Conservation (phyloP, 176 grass and related monocot species). For the Chrysopogon serrulatus region DNA sequence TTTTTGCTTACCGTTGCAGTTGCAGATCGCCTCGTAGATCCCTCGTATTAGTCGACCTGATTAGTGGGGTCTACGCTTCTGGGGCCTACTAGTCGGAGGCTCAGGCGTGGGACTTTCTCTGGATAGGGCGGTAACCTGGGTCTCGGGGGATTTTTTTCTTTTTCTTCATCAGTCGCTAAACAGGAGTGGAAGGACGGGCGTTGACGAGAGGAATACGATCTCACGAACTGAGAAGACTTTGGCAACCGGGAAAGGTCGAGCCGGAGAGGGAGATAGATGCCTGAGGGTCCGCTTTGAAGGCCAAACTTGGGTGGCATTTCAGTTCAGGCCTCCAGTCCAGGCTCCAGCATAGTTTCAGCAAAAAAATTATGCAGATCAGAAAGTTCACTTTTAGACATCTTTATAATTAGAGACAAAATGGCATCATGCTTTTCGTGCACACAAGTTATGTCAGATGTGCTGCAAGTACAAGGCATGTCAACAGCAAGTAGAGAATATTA, state of each 20-base stretch:
- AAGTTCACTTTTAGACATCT: neutral
- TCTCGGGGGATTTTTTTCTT: too few relatives aligned
- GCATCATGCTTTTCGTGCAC: neutral
- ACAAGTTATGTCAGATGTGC: neutral
- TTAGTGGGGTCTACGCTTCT: neutral
- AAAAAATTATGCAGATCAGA: neutral
- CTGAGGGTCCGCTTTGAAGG: neutral
- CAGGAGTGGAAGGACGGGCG: neutral
- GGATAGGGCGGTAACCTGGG: neutral
- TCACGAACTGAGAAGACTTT: neutral
- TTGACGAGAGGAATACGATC: slow-evolving; percentile 4
- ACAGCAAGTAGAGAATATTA: neutral
- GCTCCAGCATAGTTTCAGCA: neutral
- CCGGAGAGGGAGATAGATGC: neutral
- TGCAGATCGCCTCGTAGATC: neutral
- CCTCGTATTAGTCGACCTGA: neutral
- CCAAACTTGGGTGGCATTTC: neutral
- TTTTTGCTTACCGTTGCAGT: neutral
- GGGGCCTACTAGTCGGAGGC: neutral
- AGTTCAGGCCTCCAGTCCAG: neutral
- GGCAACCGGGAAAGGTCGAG: neutral
- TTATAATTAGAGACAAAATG: neutral
- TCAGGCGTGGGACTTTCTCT: neutral
- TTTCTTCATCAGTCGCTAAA: neutral
- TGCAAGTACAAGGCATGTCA: neutral